phyloP scores from a whole-genome alignment of 495 filamentous ascomycete species.

The Venustampulla echinocandica region DNA sequence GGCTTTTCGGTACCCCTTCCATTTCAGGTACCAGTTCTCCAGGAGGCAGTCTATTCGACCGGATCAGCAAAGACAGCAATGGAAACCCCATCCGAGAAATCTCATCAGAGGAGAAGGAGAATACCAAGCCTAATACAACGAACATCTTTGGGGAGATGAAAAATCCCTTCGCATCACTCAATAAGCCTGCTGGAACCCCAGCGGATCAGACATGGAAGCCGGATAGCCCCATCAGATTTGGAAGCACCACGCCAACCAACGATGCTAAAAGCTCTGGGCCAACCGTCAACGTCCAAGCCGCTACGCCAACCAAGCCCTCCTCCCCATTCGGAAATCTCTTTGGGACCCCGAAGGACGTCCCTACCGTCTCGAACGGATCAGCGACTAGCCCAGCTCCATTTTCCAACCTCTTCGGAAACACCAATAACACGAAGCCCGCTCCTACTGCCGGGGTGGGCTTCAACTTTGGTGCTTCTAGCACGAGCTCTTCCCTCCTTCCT shows the following conservation, averaged over 20 bases:
- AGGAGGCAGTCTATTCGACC: slow-evolving; percentile 38
- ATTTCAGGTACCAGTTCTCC: slow-evolving; percentile 13
- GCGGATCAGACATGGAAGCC: slow-evolving; percentile 43
- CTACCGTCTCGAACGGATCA: slow-evolving; percentile 5
- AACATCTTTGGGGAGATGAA: slow-evolving; percentile 23
- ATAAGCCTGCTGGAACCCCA: slow-evolving; percentile 16
- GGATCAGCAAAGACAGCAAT: slow-evolving; percentile 34
- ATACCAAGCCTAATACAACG: slow-evolving; percentile 17
- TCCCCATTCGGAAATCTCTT: slow-evolving; percentile 13
- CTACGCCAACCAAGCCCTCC: slow-evolving; percentile 25
- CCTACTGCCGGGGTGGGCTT: slow-evolving; percentile 17
- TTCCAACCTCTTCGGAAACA: slow-evolving; percentile 13
- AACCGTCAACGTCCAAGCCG: slow-evolving; percentile 27
- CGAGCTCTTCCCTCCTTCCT: slow-evolving; percentile 27
- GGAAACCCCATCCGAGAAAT: slow-evolving; percentile 30
- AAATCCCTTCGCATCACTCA: slow-evolving; percentile 19
- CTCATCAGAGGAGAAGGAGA: slow-evolving; percentile 24
- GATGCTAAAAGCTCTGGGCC: slow-evolving; percentile 19
- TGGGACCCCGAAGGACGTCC: slow-evolving; percentile 9
- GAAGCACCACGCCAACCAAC: slow-evolving; percentile 10
- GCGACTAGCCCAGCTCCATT: slow-evolving; percentile 12
- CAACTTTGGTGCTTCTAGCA: slow-evolving; percentile 29
- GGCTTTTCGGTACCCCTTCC: not conserved
- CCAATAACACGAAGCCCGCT: slow-evolving; percentile 1
- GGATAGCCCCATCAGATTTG: slow-evolving; percentile 43